phyloP scores from a whole-genome alignment of 1,139 yeast genomes.

The Debaryomyces fabryi region DNA sequence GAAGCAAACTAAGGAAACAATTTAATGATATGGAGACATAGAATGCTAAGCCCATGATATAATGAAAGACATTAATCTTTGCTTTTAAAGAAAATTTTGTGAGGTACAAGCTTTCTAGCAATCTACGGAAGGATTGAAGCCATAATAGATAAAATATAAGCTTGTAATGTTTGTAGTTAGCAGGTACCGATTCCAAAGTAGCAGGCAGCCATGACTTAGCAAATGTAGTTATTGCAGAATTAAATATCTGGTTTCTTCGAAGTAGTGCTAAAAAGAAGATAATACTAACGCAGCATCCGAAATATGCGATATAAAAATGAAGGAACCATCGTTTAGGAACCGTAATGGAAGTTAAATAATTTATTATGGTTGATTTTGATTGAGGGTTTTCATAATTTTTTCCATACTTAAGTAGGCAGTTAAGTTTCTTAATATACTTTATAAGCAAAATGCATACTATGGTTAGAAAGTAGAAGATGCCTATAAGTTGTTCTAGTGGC shows the following conservation, averaged over 20 bases:
- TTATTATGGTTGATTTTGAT: slow-evolving; percentile 5
- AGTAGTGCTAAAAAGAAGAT: not conserved
- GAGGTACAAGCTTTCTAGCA: slow-evolving; percentile 58
- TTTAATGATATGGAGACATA: slow-evolving; percentile 45
- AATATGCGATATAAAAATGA: slow-evolving; percentile 48
- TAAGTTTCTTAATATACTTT: slow-evolving; percentile 18
- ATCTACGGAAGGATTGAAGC: slow-evolving; percentile 67
- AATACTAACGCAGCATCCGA: slow-evolving; percentile 10
- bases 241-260: not conserved
- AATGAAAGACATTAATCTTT: slow-evolving; percentile 75
- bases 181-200: slow-evolving; percentile 11
- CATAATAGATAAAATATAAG: slow-evolving; percentile 25
- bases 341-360: slow-evolving; percentile 22
- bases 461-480: slow-evolving; percentile 7
- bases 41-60: slow-evolving; percentile 70
- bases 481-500: not conserved
- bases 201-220: slow-evolving; percentile 12
- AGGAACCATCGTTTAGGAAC: slow-evolving; percentile 53
- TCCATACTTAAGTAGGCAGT: slow-evolving; percentile 23
- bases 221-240: slow-evolving; percentile 8
- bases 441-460: slow-evolving; percentile 14
- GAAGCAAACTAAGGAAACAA: slow-evolving; percentile 21
- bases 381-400: slow-evolving; percentile 15
- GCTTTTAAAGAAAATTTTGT: slow-evolving; percentile 52
- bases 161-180: slow-evolving; percentile 14